Evolutionary conservation across 495 filamentous ascomycete species (phyloP).

Genomic region (Neurospora sp.): DNA sequence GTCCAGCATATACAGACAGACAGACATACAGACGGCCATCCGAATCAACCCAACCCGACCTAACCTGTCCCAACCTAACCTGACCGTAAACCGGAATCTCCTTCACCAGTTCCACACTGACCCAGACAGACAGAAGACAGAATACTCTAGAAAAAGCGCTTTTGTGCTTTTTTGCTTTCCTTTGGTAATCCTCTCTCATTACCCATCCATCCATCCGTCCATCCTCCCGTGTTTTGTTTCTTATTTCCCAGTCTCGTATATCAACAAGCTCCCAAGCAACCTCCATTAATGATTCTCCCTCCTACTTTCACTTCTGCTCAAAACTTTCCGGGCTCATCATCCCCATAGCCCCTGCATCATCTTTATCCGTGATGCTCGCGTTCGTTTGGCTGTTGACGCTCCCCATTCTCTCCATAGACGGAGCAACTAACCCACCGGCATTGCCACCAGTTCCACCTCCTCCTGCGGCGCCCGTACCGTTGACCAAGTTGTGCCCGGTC

Average conservation of each 20-base stretch:
- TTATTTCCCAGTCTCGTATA: background rate
- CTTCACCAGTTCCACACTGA: background rate
- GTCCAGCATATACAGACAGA: background rate
- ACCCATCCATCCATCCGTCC: background rate
- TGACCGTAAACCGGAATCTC: background rate
- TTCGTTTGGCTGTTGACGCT: conserved; percentile 43
- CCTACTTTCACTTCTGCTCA: conserved; percentile 25
- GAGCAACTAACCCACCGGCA: background rate
- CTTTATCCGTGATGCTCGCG: conserved; percentile 45
- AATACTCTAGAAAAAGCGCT: background rate
- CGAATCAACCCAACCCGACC: background rate
- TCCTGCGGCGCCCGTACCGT: conserved; percentile 6
- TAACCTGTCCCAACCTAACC: background rate
- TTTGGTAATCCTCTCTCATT: background rate
- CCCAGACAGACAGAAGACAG: background rate
- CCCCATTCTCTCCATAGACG: conserved; percentile 39
- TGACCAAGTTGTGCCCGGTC: background rate
- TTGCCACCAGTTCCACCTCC: background rate
- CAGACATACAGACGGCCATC: background rate
- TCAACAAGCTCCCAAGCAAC: background rate
- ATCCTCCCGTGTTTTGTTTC: background rate
- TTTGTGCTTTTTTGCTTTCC: background rate
- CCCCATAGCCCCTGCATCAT: conserved; percentile 33
- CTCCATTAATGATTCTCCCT: background rate
- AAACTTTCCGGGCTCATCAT: conserved; percentile 64